Base-by-base conservation (phyloP, 23 red algal genomes). In the Agarophyton chilense region DNA sequence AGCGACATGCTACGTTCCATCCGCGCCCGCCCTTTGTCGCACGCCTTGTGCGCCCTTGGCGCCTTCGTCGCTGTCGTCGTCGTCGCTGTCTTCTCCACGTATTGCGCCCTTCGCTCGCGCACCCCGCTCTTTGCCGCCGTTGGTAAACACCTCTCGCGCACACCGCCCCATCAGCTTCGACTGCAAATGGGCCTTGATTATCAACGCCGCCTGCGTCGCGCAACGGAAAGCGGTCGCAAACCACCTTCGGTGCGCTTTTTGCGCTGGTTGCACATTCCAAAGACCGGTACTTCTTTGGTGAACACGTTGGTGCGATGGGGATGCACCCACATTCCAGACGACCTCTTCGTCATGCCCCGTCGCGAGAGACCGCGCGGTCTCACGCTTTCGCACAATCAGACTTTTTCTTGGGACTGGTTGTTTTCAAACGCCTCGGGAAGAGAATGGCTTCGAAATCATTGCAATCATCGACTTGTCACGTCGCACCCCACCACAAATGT, bases 281-380 rank as follows among this genome's bases (percentile, higher is more conserved):
- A 89, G 58, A 89, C 85, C 13, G 85, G 85, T 10, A 89, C 85
- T 17, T 89, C 85, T n/a, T 55, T 89, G 53, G 85, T 79, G 2
- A 89, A 89, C 58, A 89, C 85, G 17, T 19, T 89, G 10, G 33
- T 89, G 8, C 85, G 85, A 45, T 89, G 85, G 85, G 85, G 85
- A 29, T 89, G 85, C 33, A 49, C 80, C 8, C 45, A 64, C 4
- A 33, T 52, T 26, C 42, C 85, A 26, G 10, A 12, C 17, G 85
- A 89, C 18, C 12, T 64, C n/a, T 89, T 89, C 51, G 85, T 89
- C 11, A 40, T 89, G 50, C 85, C 85, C 9, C 35, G 55, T 10
- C 29, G 33, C 24, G 85, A 89, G 73, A 46, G 85, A 2, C 85
- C 85, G 7, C 10, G 24, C 21, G 71, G 66, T 7, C 44, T 89